Evolutionary conservation across 192 early-diverging fungal species (phyloP).

Genomic region (Podila epigama): DNA sequence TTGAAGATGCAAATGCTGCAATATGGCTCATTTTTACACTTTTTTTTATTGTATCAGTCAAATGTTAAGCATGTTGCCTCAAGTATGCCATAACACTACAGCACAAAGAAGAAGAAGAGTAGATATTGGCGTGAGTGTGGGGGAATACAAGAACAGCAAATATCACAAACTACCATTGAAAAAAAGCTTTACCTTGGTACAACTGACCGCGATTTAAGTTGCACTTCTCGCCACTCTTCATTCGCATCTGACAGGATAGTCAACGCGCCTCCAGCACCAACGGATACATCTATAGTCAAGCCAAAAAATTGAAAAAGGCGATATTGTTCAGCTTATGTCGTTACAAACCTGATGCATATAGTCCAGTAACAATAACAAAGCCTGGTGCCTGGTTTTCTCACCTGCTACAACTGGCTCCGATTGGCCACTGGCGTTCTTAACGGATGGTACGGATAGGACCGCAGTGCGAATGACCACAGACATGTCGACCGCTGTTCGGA

Average conservation of each 20-base stretch:
- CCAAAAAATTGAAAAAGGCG: background rate
- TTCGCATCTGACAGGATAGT: conserved; percentile 84
- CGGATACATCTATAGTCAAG: conserved; percentile 60
- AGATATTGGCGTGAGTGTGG: no score
- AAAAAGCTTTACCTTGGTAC: conserved; percentile 59
- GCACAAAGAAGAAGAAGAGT: no score
- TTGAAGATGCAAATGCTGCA: no score
- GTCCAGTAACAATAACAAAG: background rate
- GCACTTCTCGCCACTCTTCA: conserved; percentile 89
- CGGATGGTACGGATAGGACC: conserved; percentile 53
- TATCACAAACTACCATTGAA: no score
- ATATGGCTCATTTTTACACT: no score
- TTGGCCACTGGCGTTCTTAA: conserved; percentile 1
- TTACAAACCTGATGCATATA: no score
- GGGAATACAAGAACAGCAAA: no score
- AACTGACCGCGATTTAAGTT: conserved; percentile 75
- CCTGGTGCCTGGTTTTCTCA: background rate
- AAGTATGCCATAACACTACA: no score
- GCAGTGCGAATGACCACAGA: conserved; percentile 92
- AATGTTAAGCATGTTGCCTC: no score
- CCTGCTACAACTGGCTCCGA: conserved; percentile 16
- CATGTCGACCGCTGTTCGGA: conserved; percentile 25
- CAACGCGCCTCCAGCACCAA: conserved; percentile 95
- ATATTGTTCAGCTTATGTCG: background rate
- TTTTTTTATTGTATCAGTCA: no score